Conservation (phyloP, 23 red algal species). For the Cyanidium caldarium region DNA sequence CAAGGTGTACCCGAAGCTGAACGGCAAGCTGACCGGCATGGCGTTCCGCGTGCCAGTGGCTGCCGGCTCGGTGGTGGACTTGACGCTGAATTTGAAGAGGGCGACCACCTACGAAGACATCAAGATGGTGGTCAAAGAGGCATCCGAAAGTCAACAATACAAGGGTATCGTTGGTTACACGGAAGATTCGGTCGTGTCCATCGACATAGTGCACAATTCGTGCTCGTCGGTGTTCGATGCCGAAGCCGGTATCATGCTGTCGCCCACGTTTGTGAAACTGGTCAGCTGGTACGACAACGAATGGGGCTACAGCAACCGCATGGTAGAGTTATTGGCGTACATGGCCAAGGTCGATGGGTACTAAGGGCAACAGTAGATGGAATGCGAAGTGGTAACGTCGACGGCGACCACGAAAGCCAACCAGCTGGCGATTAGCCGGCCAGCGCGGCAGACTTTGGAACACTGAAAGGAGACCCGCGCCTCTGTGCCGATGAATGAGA, state of each 20-base stretch:
- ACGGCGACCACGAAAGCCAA: no score
- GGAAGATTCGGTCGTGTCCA: conserved; percentile 78
- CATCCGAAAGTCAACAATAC: conserved; percentile 40
- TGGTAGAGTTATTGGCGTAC: conserved; percentile 81
- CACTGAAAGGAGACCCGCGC: no score
- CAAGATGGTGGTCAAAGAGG: conserved; percentile 78
- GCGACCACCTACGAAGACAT: conserved; percentile 90
- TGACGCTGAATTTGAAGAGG: conserved; percentile 62
- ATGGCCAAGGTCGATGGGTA: conserved; percentile 56
- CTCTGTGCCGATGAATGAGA: no score
- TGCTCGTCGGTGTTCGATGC: conserved; percentile 91
- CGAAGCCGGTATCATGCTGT: conserved; percentile 88
- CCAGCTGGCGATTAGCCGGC: no score
- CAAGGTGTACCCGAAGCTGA: conserved; percentile 95
- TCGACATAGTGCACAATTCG: conserved; percentile 70
- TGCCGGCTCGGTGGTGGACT: conserved; percentile 82
- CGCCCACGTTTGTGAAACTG: conserved; percentile 77
- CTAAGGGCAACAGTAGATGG: no score
- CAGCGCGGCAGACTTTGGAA: no score
- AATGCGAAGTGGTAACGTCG: no score
- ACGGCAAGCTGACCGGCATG: conserved; percentile 97
- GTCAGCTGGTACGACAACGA: conserved; percentile 98
- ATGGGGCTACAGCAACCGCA: conserved; percentile 86
- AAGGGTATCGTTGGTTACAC: conserved; percentile 95
- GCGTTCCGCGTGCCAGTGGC: conserved; percentile 90